Conservation (phyloP, 176 grass and related monocot species). For the Raddia distichophylla region DNA sequence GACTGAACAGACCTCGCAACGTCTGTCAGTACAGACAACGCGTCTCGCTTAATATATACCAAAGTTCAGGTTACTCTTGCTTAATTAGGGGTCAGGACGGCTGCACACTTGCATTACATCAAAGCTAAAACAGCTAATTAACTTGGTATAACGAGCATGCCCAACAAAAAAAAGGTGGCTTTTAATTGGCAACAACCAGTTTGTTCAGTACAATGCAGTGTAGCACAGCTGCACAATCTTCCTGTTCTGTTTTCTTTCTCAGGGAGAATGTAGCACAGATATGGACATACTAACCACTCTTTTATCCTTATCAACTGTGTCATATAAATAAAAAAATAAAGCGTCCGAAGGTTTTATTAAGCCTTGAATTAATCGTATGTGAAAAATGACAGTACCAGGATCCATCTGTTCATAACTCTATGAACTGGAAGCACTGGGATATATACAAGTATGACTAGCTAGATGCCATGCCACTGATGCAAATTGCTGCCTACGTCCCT, state of each 20-base stretch:
- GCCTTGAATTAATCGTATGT: neutral
- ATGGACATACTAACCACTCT: neutral
- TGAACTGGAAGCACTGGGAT: neutral
- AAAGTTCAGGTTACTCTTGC: neutral
- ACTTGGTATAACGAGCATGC: neutral
- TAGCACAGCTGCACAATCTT: neutral
- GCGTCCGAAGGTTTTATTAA: neutral
- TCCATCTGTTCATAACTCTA: neutral
- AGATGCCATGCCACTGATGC: neutral
- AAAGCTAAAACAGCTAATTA: neutral
- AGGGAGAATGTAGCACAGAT: neutral
- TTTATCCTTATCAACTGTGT: neutral
- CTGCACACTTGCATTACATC: neutral
- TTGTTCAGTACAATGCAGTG: neutral
- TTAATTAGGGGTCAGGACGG: neutral
- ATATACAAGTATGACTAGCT: neutral
- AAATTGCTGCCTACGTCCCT: neutral
- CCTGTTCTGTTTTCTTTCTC: neutral
- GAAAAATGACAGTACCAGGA: neutral
- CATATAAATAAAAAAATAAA: neutral
- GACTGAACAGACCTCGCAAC: slow-evolving; percentile 12
- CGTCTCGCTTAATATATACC: neutral
- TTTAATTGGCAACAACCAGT: slow-evolving; percentile 4
- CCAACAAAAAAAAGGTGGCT: slow-evolving; percentile 8
- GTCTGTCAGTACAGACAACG: neutral